Conservation (phyloP, 192 early-diverging fungal species). For the Coemansia sp. region DNA sequence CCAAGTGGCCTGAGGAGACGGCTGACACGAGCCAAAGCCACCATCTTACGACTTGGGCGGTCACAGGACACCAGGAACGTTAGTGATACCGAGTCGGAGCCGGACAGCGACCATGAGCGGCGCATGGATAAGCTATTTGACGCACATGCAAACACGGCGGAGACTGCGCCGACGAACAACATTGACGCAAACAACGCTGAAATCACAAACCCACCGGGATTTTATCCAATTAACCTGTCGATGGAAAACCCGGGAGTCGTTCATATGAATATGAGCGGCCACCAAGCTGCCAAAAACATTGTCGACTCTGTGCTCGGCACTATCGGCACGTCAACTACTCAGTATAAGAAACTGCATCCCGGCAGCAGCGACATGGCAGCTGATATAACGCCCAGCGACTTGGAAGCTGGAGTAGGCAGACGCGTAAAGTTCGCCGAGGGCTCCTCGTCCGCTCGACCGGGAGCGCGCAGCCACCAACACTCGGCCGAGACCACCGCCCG, state of each 20-base stretch:
- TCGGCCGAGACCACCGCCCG: not conserved
- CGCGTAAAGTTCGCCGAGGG: constrained; percentile 6
- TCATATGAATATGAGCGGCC: constrained; percentile 57
- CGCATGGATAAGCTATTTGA: constrained; percentile 50
- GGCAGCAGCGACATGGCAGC: not conserved
- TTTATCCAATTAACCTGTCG: constrained; percentile 51
- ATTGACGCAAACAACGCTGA: constrained; percentile 54
- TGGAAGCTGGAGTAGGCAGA: constrained; percentile 35
- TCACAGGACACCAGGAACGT: constrained; percentile 23
- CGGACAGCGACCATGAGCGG: constrained; percentile 32
- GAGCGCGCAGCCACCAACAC: not conserved
- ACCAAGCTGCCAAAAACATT: constrained; percentile 48
- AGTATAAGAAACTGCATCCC: not conserved
- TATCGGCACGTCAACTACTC: constrained; percentile 36
- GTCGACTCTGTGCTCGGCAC: constrained; percentile 50
- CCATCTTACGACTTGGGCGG: constrained; percentile 31
- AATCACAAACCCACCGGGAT: constrained; percentile 36
- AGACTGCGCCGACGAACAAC: constrained; percentile 37
- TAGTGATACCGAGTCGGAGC: constrained; percentile 32
- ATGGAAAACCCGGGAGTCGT: constrained; percentile 53
- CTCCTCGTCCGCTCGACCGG: not conserved
- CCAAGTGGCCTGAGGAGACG: constrained; percentile 46
- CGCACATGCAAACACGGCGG: constrained; percentile 33
- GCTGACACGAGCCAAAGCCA: constrained; percentile 31
- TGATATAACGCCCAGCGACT: constrained; percentile 30